Base-by-base conservation (phyloP, 2,329 filamentous ascomycete genomes). In the Seiridium cupressi region DNA sequence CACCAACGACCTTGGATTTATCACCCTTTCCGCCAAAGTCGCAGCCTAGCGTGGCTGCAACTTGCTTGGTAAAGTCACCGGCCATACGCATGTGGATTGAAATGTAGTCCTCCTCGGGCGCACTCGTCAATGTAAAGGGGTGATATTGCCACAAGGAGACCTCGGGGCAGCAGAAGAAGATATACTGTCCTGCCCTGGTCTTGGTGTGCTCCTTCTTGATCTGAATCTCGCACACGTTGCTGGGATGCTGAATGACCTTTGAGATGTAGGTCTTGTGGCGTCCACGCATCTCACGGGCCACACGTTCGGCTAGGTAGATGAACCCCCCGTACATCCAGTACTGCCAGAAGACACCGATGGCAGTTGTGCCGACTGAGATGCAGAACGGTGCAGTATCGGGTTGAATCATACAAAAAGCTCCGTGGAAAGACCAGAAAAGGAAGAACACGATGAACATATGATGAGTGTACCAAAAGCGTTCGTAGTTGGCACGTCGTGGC, bases 401-500 rank as follows among this genome's bases (percentile, higher is more conserved):
- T 75, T 92, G 91, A 70, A 94, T 94, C 91, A 95, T 94, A 76
- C 92, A 94, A 79, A 93, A 95, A 34, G 90, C 89, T 61, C 91
- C 92, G 75, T 96, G 92, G 69, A 94, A 84, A n/a, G 91, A 88
- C 91, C 91, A 95, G 81, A 95, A 93, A 67, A 94, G 81, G 79
- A 95, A 95, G 83, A 95, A 95, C 64, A 94, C 71, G 75, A 94
- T 86, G 73, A 95, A 95, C 73, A 95, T 84, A 78, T 95, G 92
- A 76, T 96, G 91, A 1, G 89, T 92, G 74, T 93, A 93, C 91
- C 92, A 96, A 81, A 95, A 96, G 34, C 91, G 89, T 74, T 94
- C 91, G 73, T 92, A 94, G 78, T 95, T 93, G 62, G 89, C 89
- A 58, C 91, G 86, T 55, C 91, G 84, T 8, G 87, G 86, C 79